Evolutionary conservation across 208 protist genomes (phyloP).

Genomic region (Strigomonas galati): DNA sequence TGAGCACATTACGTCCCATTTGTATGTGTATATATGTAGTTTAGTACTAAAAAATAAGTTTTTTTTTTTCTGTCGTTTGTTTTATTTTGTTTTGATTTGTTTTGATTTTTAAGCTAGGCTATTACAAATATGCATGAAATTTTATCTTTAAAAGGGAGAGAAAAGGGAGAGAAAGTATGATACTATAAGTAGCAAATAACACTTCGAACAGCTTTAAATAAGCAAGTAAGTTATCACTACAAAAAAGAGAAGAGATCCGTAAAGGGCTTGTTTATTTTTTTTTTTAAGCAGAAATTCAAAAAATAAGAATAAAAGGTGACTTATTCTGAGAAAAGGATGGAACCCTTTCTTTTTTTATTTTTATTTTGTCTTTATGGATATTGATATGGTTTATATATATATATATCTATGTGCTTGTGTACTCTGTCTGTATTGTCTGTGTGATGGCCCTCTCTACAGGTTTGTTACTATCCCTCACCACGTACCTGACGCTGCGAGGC

Average conservation of each 20-base stretch:
- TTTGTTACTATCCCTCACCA: neutral
- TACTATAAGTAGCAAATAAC: constrained; percentile 11
- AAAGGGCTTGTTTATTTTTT: too few species aligned
- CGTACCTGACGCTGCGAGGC: neutral
- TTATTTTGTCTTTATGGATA: constrained; percentile 7
- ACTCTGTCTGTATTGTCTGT: neutral
- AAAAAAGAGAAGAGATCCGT: constrained; percentile 18
- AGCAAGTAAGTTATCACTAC: constrained; percentile 9
- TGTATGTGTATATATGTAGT: constrained; percentile 1
- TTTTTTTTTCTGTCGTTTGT: constrained; percentile 14
- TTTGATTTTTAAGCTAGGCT: constrained; percentile 3
- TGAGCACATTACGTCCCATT: constrained; percentile 76
- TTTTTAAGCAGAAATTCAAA: constrained; percentile 17
- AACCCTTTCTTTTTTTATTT: neutral
- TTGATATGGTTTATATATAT: too few species aligned
- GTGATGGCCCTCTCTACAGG: neutral
- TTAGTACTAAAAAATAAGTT: constrained; percentile 1
- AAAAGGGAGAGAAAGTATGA: constrained; percentile 12
- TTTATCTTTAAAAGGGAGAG: neutral
- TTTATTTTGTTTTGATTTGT: neutral
- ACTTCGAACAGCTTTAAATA: constrained; percentile 7
- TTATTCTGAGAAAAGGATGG: neutral
- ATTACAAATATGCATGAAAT: constrained; percentile 8
- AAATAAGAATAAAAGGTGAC: constrained; percentile 14
- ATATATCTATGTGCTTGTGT: too few species aligned